Percentiles rank a stretch among this genome's conserved stretches.
Conservation (phyloP, 306 rosid species). For the Sesbania bispinosa region DNA sequence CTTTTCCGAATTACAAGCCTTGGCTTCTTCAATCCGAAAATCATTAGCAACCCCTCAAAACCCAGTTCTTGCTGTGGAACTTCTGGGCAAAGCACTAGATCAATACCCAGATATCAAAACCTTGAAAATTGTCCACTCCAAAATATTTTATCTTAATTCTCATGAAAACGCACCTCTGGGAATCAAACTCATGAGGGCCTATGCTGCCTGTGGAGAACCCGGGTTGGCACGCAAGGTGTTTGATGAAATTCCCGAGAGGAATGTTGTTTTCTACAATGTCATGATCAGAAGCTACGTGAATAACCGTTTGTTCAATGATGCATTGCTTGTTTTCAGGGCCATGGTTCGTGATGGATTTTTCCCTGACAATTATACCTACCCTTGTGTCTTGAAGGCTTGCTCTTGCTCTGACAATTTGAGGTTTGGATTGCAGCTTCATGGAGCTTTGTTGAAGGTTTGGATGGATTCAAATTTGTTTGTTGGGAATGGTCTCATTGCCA, state of each 20-base stretch:
- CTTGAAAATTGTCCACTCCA: conserved; percentile 48
- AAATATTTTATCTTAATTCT: conserved; percentile 31
- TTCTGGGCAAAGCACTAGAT: conserved; percentile 33
- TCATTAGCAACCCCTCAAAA: background rate
- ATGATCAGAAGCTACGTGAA: conserved; percentile 61
- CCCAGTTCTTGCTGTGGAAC: conserved; percentile 21
- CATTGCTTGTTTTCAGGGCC: conserved; percentile 45
- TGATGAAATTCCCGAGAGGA: too few relatives aligned
- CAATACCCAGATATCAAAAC: conserved; percentile 50
- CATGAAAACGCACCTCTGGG: conserved; percentile 38
- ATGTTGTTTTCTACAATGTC: too few relatives aligned
- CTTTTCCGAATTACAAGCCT: conserved; percentile 15
- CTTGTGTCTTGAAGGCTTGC: conserved; percentile 57
- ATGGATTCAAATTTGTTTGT: conserved; percentile 45
- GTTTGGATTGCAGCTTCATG: conserved; percentile 62
- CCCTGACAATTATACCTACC: conserved; percentile 59
- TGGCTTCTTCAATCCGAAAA: conserved; percentile 24
- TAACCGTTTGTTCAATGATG: conserved; percentile 39
- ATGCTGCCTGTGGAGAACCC: conserved; percentile 46
- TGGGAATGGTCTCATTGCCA: conserved; percentile 56
- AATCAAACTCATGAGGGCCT: conserved; percentile 62
- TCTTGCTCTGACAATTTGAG: conserved; percentile 42
- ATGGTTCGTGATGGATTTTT: conserved; percentile 36
- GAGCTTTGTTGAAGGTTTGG: conserved; percentile 41
- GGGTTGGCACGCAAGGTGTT: conserved; percentile 37